Base-by-base conservation (phyloP, 2,329 filamentous ascomycete genomes). In the Shiraia sp. region DNA sequence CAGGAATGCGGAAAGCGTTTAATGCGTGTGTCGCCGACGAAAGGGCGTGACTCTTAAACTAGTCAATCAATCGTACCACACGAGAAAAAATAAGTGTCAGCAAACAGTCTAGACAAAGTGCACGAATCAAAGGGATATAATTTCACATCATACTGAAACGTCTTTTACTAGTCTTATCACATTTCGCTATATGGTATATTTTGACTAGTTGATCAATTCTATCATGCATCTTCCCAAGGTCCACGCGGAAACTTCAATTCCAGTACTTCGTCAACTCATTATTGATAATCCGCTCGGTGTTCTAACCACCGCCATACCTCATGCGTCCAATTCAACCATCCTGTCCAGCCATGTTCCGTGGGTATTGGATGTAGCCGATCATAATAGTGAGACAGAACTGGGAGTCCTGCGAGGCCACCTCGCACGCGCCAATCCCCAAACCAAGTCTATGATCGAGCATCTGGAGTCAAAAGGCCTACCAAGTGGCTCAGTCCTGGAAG, bases 371-470 rank as follows among this genome's bases (percentile, higher is more conserved):
- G 1, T 83, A 79, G 30, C 47, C 23, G 37, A 57, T 19, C 31
- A 43, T 15, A 0, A 30, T 68, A 8, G 61, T 56, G 0, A 69
- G 75, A 49, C 75, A 77, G 0, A 69, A 78, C 10, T 73, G 1
- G 74, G 72, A 2, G 60, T 56, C 3, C 71, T 88, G 3, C 75
- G 82, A 2, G 83, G 81, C 3, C 85, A 88, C 53, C 63, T 87
- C 19, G 83, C 83, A 0, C 72, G 78, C 22, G 71, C 73, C 25
- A 88, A 88, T 51, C 83, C 83, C 0, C 84, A 87, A 51, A 71
- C 71, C 55, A 85, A 86, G 60, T 75, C 77, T 14, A 73, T 87
- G 43, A 77, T 83, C 31, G 49, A 77, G 73, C 14, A 64, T 63
- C 9, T 72, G 62, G 12, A 80, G 84, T 62, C 16, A 10, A 27